Conservation (phyloP, 2,329 filamentous ascomycete genomes). For the Curvularia verruculosa region DNA sequence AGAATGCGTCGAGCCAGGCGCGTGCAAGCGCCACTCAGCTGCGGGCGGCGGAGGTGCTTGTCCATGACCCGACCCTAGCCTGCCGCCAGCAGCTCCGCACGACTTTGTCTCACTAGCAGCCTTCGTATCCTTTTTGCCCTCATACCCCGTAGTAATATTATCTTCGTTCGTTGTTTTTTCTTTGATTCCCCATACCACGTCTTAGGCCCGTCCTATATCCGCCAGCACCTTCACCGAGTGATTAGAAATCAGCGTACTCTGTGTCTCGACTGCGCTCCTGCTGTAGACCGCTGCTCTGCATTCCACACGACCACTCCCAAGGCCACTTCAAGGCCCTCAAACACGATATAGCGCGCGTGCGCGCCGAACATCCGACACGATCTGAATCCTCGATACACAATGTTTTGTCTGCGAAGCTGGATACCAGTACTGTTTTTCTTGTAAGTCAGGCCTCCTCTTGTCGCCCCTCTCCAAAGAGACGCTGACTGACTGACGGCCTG, state of each 20-base stretch:
- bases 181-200: conserved; percentile 1
- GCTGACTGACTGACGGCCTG: conserved; percentile 16
- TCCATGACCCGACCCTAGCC: conserved; percentile 7
- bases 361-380: conserved; percentile 14
- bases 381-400: conserved; percentile 35
- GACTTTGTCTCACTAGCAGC: conserved; percentile 3
- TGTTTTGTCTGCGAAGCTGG: conserved; percentile 71
- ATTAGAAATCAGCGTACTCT: background rate
- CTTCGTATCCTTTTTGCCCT: conserved; percentile 10
- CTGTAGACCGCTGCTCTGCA: conserved; percentile 4
- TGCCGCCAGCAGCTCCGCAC: conserved; percentile 17
- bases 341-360: conserved; percentile 15
- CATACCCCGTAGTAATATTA: conserved; percentile 17
- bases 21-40: conserved; percentile 10
- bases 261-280: background rate
- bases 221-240: background rate
- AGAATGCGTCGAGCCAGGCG: background rate
- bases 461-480: background rate
- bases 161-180: conserved; percentile 8
- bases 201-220: background rate
- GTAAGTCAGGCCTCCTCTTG: conserved; percentile 46
- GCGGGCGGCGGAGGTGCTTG: conserved; percentile 7
- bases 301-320: conserved; percentile 4
- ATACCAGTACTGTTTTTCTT: conserved; percentile 58
- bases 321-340: background rate